Evolutionary conservation across 2,329 filamentous ascomycete species (phyloP), one percentile per base, ranked within the genome.

Genomic region (Grosmannia clavigera): DNA sequence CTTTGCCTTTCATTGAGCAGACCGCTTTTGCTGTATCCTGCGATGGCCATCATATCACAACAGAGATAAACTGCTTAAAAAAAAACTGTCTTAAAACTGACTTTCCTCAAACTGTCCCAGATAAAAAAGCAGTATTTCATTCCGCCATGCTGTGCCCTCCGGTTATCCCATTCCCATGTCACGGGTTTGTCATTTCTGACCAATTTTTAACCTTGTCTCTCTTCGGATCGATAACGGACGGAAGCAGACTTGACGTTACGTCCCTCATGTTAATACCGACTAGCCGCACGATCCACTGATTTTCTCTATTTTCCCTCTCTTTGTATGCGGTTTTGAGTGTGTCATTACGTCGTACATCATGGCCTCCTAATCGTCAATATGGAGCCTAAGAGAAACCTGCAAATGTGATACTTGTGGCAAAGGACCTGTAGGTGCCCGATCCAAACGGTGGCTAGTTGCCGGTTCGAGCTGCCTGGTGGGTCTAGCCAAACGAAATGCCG

Each of bases 391-490:
- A 35, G 33, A 22, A 14, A 11, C 52, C 31, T 19, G 35, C 38
- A 11, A 14, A 55, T 16, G 58, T 60, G 11, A 14, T 50, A 60
- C 59, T 40, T 61, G 53, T 58, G 57, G 60, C 56, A 27, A 35
- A 56, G 60, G 57, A 58, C 9, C 51, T 59, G 60, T 55, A 29
- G 60, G 29, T 14, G 31, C 16, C 60, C 60, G 60, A 25, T 56
- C 52, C 57, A 55, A 56, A 58, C 56, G 52, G 31, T 40, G 51
- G 56, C 33, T 58, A 27, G 38, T 33, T 57, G 35, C 53, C 48
- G 55, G 55, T 27, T 57, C 54, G 59, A 57, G 59, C 59, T 52
- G 51, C 35, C 25, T 14, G 40, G 54, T 14, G 35, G 54, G 33
- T 19, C 54, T 22, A 14, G 52, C 19, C 43, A 19, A 46, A n/a